Evolutionary conservation across 75 land plant genomes (phyloP).

Genomic region (Pinus albicaulis): DNA sequence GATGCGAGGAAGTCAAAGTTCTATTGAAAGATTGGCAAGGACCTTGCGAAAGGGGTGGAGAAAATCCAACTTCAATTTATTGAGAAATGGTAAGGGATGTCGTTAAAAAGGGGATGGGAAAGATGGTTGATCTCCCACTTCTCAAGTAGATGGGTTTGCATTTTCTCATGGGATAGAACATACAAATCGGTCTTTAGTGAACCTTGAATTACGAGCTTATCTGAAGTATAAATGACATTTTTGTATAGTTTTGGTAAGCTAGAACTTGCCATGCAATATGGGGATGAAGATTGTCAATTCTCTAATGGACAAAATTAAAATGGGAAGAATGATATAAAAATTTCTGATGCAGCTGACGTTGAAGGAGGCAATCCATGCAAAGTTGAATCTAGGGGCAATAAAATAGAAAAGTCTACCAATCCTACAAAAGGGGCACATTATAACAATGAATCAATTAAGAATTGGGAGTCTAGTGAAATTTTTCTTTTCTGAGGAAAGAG

Average conservation of each 20-base stretch:
- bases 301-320: not conserved
- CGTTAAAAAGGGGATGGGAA: too few species aligned
- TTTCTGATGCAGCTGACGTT: not conserved
- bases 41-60: constrained; percentile 33
- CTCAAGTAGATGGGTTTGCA: too few species aligned
- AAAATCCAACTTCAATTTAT: too few species aligned
- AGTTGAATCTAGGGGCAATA: not conserved
- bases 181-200: not conserved
- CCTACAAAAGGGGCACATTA: not conserved
- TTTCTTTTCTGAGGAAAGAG: not conserved
- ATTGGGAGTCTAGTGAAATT: not conserved
- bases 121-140: too few species aligned
- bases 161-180: not conserved
- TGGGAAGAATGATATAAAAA: not conserved
- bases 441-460: not conserved
- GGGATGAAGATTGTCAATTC: not conserved
- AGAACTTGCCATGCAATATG: not conserved
- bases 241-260: not conserved
- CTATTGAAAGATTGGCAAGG: constrained; percentile 82
- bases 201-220: not conserved
- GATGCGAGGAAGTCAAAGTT: constrained; percentile 81
- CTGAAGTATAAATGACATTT: not conserved
- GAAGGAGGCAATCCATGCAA: not conserved
- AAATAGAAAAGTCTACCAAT: not conserved
- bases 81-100: too few species aligned